These are phyloP conservation scores for Pistacia vera DNA, from an alignment of 345 rosid species.

Conservation along the genomic window DNA sequence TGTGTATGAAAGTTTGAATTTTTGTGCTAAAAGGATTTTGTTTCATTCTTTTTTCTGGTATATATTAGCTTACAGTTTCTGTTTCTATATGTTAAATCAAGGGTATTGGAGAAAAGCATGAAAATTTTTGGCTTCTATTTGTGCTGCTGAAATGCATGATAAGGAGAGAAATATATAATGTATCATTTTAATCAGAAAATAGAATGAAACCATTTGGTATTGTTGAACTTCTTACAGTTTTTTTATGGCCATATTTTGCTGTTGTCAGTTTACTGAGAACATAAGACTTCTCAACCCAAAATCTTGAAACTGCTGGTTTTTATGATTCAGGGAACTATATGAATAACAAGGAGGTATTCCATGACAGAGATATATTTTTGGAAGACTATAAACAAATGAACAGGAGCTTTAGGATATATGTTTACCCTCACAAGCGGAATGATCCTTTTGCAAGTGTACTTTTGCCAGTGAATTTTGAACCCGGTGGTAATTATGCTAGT, in stretches of 20 bases:
- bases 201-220: background rate
- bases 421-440: constrained; percentile 50
- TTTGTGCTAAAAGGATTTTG: background rate
- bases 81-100: background rate
- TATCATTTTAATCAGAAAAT: background rate
- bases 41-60: background rate
- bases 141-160: background rate
- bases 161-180: too few species aligned
- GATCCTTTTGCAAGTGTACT: constrained; percentile 52
- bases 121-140: background rate
- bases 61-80: background rate
- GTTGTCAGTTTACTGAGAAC: background rate
- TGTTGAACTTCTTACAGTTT: too few species aligned
- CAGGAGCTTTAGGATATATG: constrained; percentile 55
- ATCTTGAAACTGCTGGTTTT: constrained; percentile 36
- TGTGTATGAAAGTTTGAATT: background rate
- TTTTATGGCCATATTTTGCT: background rate
- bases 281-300: background rate
- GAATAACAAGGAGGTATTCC: constrained; percentile 42
- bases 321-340: constrained; percentile 44
- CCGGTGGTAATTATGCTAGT: constrained; percentile 61
- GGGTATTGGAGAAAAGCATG: background rate
- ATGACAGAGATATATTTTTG: constrained; percentile 47
- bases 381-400: constrained; percentile 58
- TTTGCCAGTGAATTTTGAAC: constrained; percentile 48